Evolutionary conservation across 148 eudicot species (phyloP).

Genomic region (Fagopyrum tataricum): DNA sequence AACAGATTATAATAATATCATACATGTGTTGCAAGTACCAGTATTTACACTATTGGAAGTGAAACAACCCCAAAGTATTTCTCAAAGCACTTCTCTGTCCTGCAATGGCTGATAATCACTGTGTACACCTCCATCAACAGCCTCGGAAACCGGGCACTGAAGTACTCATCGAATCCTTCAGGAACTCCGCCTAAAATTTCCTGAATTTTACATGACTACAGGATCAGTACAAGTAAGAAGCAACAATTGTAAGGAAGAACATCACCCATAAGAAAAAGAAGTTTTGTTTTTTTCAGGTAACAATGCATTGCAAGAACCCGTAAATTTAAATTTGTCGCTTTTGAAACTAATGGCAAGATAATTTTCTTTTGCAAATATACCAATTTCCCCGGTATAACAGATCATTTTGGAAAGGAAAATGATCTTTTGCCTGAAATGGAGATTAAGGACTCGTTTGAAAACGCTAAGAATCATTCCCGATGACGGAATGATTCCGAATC

Average conservation of each 20-base stretch:
- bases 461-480: no score
- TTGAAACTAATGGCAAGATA: neutral
- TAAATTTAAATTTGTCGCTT: no score
- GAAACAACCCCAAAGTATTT: conserved; percentile 14
- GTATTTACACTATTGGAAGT: conserved; percentile 3
- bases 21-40: neutral
- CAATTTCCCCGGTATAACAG: no score
- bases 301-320: no score
- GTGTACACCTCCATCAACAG: conserved; percentile 74
- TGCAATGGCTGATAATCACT: conserved; percentile 50
- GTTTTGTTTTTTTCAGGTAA: neutral
- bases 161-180: conserved; percentile 77
- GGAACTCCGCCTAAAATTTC: conserved; percentile 77
- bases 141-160: conserved; percentile 64
- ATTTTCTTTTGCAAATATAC: no score
- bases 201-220: conserved; percentile 19
- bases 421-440: no score
- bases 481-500: no score
- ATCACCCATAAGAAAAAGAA: neutral
- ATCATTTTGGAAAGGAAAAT: no score
- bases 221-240: neutral
- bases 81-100: conserved; percentile 41
- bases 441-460: no score
- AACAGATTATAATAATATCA: neutral
- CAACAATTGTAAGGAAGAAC: neutral